Evolutionary conservation across 192 early-diverging fungal species (phyloP).

Genomic region (Irineochytrium annulatum): DNA sequence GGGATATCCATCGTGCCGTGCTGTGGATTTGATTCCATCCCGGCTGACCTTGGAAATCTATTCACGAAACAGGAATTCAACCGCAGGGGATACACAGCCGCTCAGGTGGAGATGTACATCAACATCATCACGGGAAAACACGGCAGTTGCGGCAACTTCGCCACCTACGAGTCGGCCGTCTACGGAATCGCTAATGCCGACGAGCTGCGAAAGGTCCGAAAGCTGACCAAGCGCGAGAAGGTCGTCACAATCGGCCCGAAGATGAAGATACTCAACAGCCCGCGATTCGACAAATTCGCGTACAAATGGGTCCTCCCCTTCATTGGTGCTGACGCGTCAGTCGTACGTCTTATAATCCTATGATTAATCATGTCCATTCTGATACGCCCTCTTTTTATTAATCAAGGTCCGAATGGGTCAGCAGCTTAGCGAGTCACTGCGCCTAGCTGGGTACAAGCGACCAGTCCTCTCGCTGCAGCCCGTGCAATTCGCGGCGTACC

Average conservation of each 20-base stretch:
- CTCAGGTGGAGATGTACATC: slow-evolving; percentile 61
- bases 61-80: slow-evolving; percentile 51
- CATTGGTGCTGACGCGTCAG: slow-evolving; percentile 23
- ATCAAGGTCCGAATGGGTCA: slow-evolving; percentile 45
- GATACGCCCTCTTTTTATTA: slow-evolving; percentile 12
- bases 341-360: slow-evolving; percentile 53
- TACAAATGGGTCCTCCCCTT: slow-evolving; percentile 23
- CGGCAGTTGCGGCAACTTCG: slow-evolving; percentile 53
- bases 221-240: slow-evolving; percentile 13
- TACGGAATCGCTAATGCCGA: slow-evolving; percentile 21
- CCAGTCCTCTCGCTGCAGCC: slow-evolving; percentile 29
- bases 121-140: slow-evolving; percentile 38
- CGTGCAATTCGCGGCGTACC: slow-evolving; percentile 61
- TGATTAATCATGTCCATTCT: slow-evolving; percentile 37
- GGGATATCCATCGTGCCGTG: slow-evolving; percentile 55
- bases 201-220: slow-evolving; percentile 20
- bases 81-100: slow-evolving; percentile 32
- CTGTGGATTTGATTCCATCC: slow-evolving; percentile 64
- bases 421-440: slow-evolving; percentile 30
- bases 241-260: slow-evolving; percentile 38
- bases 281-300: slow-evolving; percentile 18
- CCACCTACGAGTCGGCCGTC: slow-evolving; percentile 60
- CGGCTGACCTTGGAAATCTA: slow-evolving; percentile 61
- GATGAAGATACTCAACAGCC: slow-evolving; percentile 38
- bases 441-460: slow-evolving; percentile 3